Evolutionary conservation across 208 protist species (phyloP), one percentile per base, ranked within the genome.

Genomic region (Crithidia fasciculata): DNA sequence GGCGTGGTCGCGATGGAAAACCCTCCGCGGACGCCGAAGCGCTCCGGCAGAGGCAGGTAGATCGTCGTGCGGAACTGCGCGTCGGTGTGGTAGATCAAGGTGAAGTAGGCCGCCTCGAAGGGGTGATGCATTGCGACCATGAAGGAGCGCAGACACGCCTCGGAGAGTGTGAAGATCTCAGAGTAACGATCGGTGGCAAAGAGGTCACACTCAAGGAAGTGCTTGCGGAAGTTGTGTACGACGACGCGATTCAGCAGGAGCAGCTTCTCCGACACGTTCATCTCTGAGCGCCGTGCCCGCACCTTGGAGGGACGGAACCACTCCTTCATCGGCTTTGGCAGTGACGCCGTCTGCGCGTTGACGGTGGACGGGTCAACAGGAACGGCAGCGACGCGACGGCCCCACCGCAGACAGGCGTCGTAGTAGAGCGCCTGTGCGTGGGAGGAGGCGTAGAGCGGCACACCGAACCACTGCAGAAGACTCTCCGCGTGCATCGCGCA

Each of bases 401-500:
- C 89, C 79, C 83, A 85, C 44, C 80, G 67, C 60, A 90, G 59
- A 57, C 89, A 90, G 6, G 81, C 89, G 47, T 91, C 86, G 72
- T 83, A 89, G 69, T 92, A 85, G 28, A 52, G 68, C 36, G 74
- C 74, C 73, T 94, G 89, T 10, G 61, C 61, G 5, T 55, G 40
- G 2, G 74, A 43, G 40, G 71, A 67, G 1, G 53, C 36, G 45
- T 63, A 83, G 2, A 95, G 15, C 10, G 76, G 83, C n/a, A 91
- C 58, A 5, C 90, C 90, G 8, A 88, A 75, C 75, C 82, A 89
- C 37, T 76, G 71, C 43, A 92, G 69, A 13, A 92, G 69, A 50
- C 69, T 47, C 78, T 95, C 90, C 8, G 82, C 81, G 75, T 95
- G 90, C 90, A 95, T 95, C 36, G 90, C 90, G 60, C 90, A 95